phyloP scores from a whole-genome alignment of 306 rosid genomes.

The Ceratonia siliqua region DNA sequence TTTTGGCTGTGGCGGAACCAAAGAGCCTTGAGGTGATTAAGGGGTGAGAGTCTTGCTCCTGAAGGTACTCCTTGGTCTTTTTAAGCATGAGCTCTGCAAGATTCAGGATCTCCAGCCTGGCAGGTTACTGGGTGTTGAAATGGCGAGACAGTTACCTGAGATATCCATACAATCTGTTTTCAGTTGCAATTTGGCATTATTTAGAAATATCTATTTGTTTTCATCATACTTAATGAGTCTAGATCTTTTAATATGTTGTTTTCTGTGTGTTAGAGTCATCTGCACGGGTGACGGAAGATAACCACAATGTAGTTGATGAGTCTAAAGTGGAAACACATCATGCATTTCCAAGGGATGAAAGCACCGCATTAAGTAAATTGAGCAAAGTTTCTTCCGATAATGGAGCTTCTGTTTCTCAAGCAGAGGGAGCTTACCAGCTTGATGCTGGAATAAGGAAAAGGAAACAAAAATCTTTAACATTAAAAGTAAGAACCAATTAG shows the following conservation, averaged over 20 bases:
- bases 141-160: not conserved
- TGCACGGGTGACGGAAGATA: slow-evolving; percentile 55
- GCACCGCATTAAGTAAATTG: slow-evolving; percentile 42
- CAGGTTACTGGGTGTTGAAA: too few species aligned
- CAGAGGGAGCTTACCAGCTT: slow-evolving; percentile 47
- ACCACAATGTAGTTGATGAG: slow-evolving; percentile 40
- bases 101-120: too few species aligned
- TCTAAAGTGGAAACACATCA: slow-evolving; percentile 53
- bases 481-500: slow-evolving; percentile 51
- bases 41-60: too few species aligned
- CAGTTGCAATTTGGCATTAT: slow-evolving; percentile 5
- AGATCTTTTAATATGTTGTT: slow-evolving; percentile 26
- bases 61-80: too few species aligned
- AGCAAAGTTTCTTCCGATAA: slow-evolving; percentile 43
- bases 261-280: slow-evolving; percentile 58
- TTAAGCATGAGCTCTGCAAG: too few species aligned
- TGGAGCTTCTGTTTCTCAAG: slow-evolving; percentile 44
- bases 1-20: too few species aligned
- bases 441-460: slow-evolving; percentile 56
- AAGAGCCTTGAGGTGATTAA: too few species aligned
- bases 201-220: slow-evolving; percentile 25
- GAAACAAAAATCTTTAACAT: slow-evolving; percentile 55
- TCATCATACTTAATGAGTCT: slow-evolving; percentile 30
- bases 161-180: slow-evolving; percentile 13
- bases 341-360: slow-evolving; percentile 46